Base-by-base conservation (phyloP, 176 grass and related monocot genomes). In the Tillandsia leiboldiana region DNA sequence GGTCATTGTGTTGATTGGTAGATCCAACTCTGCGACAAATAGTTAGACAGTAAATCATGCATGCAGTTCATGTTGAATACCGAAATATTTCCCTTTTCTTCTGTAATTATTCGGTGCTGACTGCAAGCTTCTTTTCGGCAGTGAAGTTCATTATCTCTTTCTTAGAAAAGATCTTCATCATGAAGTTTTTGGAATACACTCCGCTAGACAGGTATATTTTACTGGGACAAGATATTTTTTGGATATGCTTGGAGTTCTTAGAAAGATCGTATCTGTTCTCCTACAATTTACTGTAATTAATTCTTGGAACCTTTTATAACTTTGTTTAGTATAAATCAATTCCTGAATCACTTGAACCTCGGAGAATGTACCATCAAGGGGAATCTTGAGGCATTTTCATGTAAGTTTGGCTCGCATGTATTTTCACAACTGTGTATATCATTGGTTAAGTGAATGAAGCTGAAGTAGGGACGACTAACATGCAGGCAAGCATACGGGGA, bases 131-230 rank as follows among this genome's bases (percentile, higher is more conserved):
- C 56, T 14, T 15, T 18, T 61, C n/a, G 22, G 22, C 56, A 18
- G 15, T 20, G 17, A 42, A 61, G 56, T 20, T 61, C n/a, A 61
- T 61, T 1, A 8, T 18, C 9, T 61, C 56, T 9, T 61, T 61
- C 13, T 42, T 42, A 42, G 33, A 61, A 20, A 20, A 61, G 56
- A 61, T 61, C 22, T 61, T 10, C 17, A 61, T 61, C 56, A 93
- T 99, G 94, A 99, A 99, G 84, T 90, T 99, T 93, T 83, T 93
- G 79, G 94, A 93, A 88, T 90, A 90, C 84, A 84, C 87, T 70
- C 94, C 89, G 50, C 90, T 93, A 70, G 87, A 93, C 77, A 71
- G 84, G 94, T 99, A 73, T 73, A 33, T 59, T 13, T 51, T 26
- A 10, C 33, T 42, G 33, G 33, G 7, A 42, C 0, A 3, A 6